Base-by-base conservation (phyloP, 2,329 filamentous ascomycete genomes). In the Colletotrichum neosansevieriae region DNA sequence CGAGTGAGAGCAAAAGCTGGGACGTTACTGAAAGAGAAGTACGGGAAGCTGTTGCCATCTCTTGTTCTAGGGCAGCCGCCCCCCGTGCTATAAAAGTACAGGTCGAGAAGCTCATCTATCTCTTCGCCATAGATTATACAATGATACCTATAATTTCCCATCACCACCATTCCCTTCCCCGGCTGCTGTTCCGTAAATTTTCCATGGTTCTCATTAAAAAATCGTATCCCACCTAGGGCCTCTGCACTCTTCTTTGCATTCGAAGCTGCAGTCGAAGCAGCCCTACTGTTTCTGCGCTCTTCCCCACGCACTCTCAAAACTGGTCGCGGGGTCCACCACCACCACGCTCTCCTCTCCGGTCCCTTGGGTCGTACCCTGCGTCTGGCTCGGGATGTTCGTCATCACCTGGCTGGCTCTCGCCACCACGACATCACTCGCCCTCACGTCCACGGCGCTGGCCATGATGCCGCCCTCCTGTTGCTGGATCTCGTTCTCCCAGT, bases 221-320 rank as follows among this genome's bases (percentile, higher is more conserved):
- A 24, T 60, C 58, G 15, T 60, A 44, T 50, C 45, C 44, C 5
- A 4, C 17, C 13, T 6, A 17, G 19, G n/a, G 19, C 29, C 7
- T 29, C 29, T 29, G 29, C 29, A 29, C 6, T 29, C 6, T 29
- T 29, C 6, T 29, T 29, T 6, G 13, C 4, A 17, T 6, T 32
- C 15, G 45, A 54, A 32, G 17, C 19, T 24, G 24, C 9, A 38
- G 4, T 53, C 36, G 34, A 44, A 24, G 47, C 9, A 17, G 51
- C 38, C 17, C 12, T 17, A 56, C 57, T 63, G 73, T 42, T 72
- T 72, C 44, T 78, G 79, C 15, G 91, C 91, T 77, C 89, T 88
- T 58, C 86, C 89, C 91, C 91, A 94, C 1, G 89, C 91, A 72
- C 82, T 88, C 77, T 94, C 91, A 73, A 93, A 89, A 4, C 82